Evolutionary conservation across 768 basidiomycete species (phyloP), one percentile per base, ranked within the genome.

Genomic region (Tylopilus plumbeoviolaceoides): DNA sequence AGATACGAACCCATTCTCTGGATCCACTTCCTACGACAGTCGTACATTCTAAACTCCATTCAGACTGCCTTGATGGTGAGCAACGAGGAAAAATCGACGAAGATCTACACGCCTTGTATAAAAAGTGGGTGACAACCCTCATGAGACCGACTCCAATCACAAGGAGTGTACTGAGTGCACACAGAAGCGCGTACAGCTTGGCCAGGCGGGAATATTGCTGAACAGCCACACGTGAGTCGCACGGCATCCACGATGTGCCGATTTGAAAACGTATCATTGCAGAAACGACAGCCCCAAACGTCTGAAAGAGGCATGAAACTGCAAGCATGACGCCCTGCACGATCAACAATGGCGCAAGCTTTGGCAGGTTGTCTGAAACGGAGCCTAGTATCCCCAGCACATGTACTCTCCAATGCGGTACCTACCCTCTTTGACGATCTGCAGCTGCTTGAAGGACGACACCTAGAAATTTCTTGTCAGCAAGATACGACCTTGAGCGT

Each of bases 51-150:
- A 54, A 54, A 23, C 91, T 75, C 50, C 90, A 72, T 27, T 80
- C 77, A 44, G 72, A 70, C 89, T 89, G 53, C 1, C 10, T 7
- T 1, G 6, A 47, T 3, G 17, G 25, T 61, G 44, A 55, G 57
- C 33, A 30, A 35, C 47, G 18, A 46, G 10, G 2, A 40, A 25
- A 5, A 4, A 50, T 9, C 42, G 30, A 10, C 4, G 12, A 20
- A 10, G n/a, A 27, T 21, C 36, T 0, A 61, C 70, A 21, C 38
- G 81, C 87, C 79, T 89, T 90, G 72, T 76, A 75, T 0, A 73
- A 73, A 58, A 89, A 90, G 61, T 91, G 89, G 1, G 80, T 72
- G 8, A 91, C 66, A 9, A 81, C 70, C 27, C 81, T 75, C 56
- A 84, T 60, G 38, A 90, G 56, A 7, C 78, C 80, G 5, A 78